Conservation (phyloP, 116 monocot genomes). For the Iris pallida region DNA sequence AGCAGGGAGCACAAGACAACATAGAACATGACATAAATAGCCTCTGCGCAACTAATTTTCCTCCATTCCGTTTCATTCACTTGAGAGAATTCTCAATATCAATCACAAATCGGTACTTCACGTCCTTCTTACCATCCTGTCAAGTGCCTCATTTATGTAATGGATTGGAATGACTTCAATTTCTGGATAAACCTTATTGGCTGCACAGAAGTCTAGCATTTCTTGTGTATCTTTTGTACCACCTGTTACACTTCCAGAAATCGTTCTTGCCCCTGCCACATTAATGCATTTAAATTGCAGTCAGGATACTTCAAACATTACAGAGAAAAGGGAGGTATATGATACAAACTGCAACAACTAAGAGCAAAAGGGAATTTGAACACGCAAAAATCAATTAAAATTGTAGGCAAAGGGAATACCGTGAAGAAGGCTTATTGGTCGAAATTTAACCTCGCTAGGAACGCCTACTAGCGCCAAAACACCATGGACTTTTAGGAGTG, state of each 20-base stretch:
- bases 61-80: slow-evolving; percentile 3
- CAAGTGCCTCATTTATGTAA: slow-evolving; percentile 65
- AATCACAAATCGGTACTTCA: slow-evolving; percentile 73
- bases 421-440: slow-evolving; percentile 6
- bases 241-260: slow-evolving; percentile 51
- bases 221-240: slow-evolving; percentile 56
- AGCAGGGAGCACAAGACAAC: no score
- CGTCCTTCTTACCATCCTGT: slow-evolving; percentile 61
- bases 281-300: background rate
- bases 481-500: slow-evolving; percentile 63
- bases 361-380: no score
- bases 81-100: slow-evolving; percentile 69
- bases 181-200: slow-evolving; percentile 59
- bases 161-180: slow-evolving; percentile 61
- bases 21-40: no score
- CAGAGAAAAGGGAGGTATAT: no score
- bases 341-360: no score
- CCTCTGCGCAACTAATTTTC: no score
- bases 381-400: no score
- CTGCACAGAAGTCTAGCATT: slow-evolving; percentile 70
- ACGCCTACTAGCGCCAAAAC: slow-evolving; percentile 61
- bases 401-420: slow-evolving; percentile 6
- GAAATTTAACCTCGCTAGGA: slow-evolving; percentile 25
- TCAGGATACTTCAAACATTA: no score
- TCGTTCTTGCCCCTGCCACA: slow-evolving; percentile 39